Conservation (phyloP, 1,284 basidiomycete genomes). For the Malassezia furfur region DNA sequence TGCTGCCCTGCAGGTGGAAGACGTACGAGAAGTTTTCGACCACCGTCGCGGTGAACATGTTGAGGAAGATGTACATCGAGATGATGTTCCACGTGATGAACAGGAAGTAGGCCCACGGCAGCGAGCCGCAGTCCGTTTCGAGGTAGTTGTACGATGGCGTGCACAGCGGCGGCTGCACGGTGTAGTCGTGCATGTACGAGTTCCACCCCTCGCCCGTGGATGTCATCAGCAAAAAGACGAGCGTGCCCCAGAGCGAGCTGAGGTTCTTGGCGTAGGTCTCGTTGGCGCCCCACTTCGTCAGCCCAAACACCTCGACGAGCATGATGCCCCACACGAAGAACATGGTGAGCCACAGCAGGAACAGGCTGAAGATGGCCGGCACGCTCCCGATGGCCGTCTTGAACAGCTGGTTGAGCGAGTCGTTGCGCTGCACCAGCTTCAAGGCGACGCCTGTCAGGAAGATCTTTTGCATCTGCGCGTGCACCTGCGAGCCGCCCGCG, state of each 20-base stretch:
- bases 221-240: constrained; percentile 68
- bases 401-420: constrained; percentile 87
- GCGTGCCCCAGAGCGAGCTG: constrained; percentile 64
- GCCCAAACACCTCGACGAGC: constrained; percentile 80
- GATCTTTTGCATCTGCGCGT: constrained; percentile 73
- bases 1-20: constrained; percentile 76
- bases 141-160: constrained; percentile 58
- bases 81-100: constrained; percentile 95
- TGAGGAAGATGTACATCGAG: constrained; percentile 75
- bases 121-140: constrained; percentile 80
- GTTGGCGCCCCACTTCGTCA: constrained; percentile 71
- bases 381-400: constrained; percentile 85
- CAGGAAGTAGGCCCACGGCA: constrained; percentile 70
- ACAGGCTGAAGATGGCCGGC: constrained; percentile 73
- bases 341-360: constrained; percentile 79
- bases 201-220: constrained; percentile 52
- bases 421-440: constrained; percentile 83
- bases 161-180: constrained; percentile 67
- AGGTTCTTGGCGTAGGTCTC: constrained; percentile 73
- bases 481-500: constrained; percentile 25
- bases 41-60: constrained; percentile 71
- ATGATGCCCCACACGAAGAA: constrained; percentile 89
- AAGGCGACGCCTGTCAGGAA: constrained; percentile 87
- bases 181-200: constrained; percentile 47
- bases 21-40: constrained; percentile 96